Conservation (phyloP, 306 rosid species). For the Gastrolobium bilobum region DNA sequence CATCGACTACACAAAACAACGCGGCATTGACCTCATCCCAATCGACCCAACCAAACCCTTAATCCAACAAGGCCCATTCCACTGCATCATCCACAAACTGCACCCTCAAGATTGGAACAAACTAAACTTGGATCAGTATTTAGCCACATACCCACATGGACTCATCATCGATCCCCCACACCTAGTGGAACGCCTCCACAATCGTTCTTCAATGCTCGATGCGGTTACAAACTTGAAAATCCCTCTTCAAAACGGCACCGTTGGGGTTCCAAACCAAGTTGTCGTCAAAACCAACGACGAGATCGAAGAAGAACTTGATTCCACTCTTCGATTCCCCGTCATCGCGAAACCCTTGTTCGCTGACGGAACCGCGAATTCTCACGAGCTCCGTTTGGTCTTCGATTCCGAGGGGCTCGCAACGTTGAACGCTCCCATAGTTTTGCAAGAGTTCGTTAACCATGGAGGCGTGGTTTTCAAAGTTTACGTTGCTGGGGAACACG, state of each 20-base stretch:
- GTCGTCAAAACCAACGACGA: background rate
- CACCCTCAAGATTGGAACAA: constrained; percentile 29
- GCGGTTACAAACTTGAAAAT: constrained; percentile 12
- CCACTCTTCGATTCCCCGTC: constrained; percentile 22
- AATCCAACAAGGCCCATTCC: constrained; percentile 45
- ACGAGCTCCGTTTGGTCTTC: constrained; percentile 57
- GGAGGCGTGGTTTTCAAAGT: constrained; percentile 70
- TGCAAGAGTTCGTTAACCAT: constrained; percentile 72
- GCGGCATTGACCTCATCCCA: constrained; percentile 34
- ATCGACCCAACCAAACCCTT: constrained; percentile 31
- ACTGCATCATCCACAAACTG: constrained; percentile 48
- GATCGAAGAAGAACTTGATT: background rate
- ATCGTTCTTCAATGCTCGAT: constrained; percentile 43
- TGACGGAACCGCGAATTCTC: constrained; percentile 48
- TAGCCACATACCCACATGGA: background rate
- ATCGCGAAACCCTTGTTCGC: constrained; percentile 45
- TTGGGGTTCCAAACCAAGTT: constrained; percentile 37
- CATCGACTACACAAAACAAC: constrained; percentile 2
- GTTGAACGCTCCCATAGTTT: constrained; percentile 44
- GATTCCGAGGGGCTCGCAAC: constrained; percentile 44
- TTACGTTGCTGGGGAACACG: constrained; percentile 62
- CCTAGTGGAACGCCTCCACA: constrained; percentile 30
- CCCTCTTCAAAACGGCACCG: background rate
- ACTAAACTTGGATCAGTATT: constrained; percentile 29
- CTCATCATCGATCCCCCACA: constrained; percentile 42